Evolutionary conservation across 192 early-diverging fungal genomes (phyloP).

Genomic region (Phlyctochytrium planicorne): DNA sequence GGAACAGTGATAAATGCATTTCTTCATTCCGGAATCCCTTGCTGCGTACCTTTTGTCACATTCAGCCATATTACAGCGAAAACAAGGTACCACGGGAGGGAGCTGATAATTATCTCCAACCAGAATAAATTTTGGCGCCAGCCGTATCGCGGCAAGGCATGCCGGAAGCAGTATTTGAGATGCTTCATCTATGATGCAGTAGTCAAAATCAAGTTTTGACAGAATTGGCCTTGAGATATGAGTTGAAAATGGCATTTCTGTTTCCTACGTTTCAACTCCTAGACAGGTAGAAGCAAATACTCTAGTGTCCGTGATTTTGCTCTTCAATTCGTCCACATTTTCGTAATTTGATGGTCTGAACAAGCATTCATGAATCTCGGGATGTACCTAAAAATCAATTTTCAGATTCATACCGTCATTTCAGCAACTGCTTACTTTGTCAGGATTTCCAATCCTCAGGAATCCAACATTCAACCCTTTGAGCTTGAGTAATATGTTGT

Average conservation of each 20-base stretch:
- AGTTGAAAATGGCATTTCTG: no score
- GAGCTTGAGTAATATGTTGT: constrained; percentile 90
- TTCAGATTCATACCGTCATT: no score
- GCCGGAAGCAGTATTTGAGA: constrained; percentile 91
- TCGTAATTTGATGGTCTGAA: no score
- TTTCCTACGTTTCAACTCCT: constrained; percentile 51
- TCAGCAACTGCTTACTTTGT: constrained; percentile 25
- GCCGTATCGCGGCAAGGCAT: constrained; percentile 83
- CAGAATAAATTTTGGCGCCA: constrained; percentile 80
- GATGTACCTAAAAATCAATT: no score
- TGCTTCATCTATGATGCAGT: constrained; percentile 96
- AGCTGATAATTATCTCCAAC: constrained; percentile 97
- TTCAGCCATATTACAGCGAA: no score
- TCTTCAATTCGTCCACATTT: no score
- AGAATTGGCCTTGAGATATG: constrained; percentile 60
- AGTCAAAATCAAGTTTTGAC: constrained; percentile 78
- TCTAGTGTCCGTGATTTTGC: constrained; percentile 1
- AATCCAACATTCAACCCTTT: constrained; percentile 59
- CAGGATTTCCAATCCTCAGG: constrained; percentile 70
- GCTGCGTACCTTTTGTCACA: no score
- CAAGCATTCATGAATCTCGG: no score
- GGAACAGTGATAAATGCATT: constrained; percentile 73
- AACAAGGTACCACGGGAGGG: constrained; percentile 87
- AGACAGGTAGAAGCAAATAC: constrained; percentile 90
- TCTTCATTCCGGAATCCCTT: no score